phyloP scores from a whole-genome alignment of 176 grass and related monocot genomes.

The Alopecurus myosuroides region DNA sequence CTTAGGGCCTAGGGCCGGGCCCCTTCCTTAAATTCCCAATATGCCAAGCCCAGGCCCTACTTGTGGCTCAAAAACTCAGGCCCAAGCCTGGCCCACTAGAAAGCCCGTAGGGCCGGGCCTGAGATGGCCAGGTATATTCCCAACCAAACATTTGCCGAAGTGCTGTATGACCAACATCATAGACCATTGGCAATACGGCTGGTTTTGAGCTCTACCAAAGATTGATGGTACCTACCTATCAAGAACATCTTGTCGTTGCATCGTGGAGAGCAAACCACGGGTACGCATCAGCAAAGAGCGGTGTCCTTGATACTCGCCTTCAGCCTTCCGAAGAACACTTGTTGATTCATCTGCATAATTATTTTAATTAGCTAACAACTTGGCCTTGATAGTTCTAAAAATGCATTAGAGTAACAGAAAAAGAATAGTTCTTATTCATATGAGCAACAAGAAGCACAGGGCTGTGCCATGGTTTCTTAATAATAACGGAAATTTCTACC shows the following conservation, averaged over 20 bases:
- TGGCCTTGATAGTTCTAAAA: not conserved
- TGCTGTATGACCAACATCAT: not conserved
- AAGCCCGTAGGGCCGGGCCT: no score
- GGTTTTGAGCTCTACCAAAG: not conserved
- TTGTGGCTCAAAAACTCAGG: no score
- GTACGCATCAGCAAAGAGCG: constrained; percentile 73
- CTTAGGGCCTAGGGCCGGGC: no score
- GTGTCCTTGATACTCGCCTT: constrained; percentile 93
- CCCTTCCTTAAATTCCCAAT: no score
- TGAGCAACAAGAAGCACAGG: not conserved
- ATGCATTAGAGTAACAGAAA: not conserved
- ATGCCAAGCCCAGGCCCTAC: no score
- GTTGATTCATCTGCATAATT: constrained; percentile 78
- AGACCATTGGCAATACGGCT: not conserved
- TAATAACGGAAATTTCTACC: not conserved
- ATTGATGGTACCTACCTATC: constrained; percentile 51
- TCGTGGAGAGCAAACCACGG: constrained; percentile 68
- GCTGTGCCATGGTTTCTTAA: not conserved
- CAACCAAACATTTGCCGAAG: no score
- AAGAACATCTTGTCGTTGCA: constrained; percentile 87
- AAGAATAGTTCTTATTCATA: not conserved
- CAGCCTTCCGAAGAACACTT: constrained; percentile 60
- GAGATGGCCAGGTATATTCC: no score
- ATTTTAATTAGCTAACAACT: not conserved
- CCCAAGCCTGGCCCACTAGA: no score